Percentiles rank a stretch among this genome's conserved stretches.
Conservation (phyloP, 257 asterid species). For the Solanum arcanum region DNA sequence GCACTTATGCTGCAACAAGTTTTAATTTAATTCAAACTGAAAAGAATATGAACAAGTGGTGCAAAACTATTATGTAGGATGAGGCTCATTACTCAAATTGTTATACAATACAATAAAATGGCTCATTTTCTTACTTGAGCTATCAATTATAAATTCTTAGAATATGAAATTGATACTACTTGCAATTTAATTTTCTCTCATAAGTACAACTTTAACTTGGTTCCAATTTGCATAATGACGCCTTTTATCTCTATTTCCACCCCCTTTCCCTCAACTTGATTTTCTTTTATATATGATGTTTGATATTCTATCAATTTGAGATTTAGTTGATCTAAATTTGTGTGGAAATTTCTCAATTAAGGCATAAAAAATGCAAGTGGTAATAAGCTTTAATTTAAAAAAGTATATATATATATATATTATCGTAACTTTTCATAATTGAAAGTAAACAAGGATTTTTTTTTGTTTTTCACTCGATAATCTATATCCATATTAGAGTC, state of each 20-base stretch:
- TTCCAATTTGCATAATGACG: background rate
- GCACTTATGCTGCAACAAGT: background rate
- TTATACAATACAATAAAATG: background rate
- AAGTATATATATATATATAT: too few relatives aligned
- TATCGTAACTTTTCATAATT: background rate
- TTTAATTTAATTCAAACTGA: background rate
- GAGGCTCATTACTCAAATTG: background rate
- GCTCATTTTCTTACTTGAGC: background rate
- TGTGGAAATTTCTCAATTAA: background rate
- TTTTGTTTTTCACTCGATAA: too few relatives aligned
- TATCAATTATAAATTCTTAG: background rate
- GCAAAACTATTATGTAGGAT: background rate
- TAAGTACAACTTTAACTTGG: background rate
- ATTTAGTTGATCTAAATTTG: background rate
- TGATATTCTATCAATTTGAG: background rate
- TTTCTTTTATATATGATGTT: background rate
- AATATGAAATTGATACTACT: background rate
- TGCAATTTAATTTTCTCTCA: background rate
- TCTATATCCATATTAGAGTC: fast-evolving
- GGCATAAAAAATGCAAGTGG: background rate
- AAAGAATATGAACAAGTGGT: background rate
- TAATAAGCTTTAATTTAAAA: too few relatives aligned
- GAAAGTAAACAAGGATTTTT: background rate
- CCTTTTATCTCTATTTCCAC: background rate
- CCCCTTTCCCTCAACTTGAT: background rate